These are phyloP conservation scores for Penicillium daleae DNA, from an alignment of 495 filamentous ascomycete genomes.

Conservation along the genomic window DNA sequence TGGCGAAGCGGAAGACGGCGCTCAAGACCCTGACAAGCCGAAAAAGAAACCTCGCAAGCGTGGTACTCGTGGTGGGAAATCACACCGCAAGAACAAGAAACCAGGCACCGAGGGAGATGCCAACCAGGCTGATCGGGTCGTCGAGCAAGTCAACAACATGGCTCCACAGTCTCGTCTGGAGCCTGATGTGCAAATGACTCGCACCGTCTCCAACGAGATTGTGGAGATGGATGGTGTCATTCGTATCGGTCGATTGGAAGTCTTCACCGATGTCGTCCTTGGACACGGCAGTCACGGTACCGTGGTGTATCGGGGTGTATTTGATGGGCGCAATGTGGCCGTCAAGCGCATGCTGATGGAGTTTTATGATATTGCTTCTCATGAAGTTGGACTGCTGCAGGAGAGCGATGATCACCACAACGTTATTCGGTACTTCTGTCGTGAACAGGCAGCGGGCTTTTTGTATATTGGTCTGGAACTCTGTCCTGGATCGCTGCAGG, in stretches of 20 bases:
- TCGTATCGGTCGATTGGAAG: slow-evolving; percentile 72
- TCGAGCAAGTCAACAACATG: slow-evolving; percentile 44
- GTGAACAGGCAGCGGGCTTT: slow-evolving; percentile 86
- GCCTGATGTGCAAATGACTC: slow-evolving; percentile 54
- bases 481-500: slow-evolving; percentile 91
- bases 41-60: slow-evolving; percentile 75
- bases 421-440: slow-evolving; percentile 93
- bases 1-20: slow-evolving; percentile 46
- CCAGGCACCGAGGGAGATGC: slow-evolving; percentile 46
- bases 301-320: slow-evolving; percentile 81
- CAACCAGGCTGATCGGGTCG: slow-evolving; percentile 48
- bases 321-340: slow-evolving; percentile 89
- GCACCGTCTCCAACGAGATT: slow-evolving; percentile 46
- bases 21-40: slow-evolving; percentile 52
- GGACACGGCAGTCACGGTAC: slow-evolving; percentile 86
- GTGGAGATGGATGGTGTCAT: slow-evolving; percentile 55
- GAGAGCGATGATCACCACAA: slow-evolving; percentile 96
- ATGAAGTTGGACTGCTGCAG: slow-evolving; percentile 85
- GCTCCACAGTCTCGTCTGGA: slow-evolving; percentile 54
- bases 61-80: slow-evolving; percentile 79
- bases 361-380: slow-evolving; percentile 92
- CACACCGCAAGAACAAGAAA: slow-evolving; percentile 67
- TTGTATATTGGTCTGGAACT: slow-evolving; percentile 95
- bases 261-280: slow-evolving; percentile 72
- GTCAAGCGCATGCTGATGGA: slow-evolving; percentile 96